Evolutionary conservation across 768 basidiomycete genomes (phyloP).

Genomic region (Rubroboletus pulcherrimus): DNA sequence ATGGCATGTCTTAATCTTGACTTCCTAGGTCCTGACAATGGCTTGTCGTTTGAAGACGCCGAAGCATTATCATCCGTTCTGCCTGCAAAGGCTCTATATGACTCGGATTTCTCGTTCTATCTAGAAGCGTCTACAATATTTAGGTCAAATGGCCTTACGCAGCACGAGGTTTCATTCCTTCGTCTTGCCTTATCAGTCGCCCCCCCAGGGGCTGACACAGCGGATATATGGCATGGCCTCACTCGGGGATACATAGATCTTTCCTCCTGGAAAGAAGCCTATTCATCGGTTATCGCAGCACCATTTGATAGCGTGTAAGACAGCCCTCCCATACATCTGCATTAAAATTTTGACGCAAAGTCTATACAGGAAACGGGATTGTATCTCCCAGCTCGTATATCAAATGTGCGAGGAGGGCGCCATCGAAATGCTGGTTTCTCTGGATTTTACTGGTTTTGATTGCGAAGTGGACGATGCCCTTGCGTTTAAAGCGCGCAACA

Average conservation of each 20-base stretch:
- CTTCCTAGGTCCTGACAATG: constrained; percentile 44
- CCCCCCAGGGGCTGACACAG: constrained; percentile 48
- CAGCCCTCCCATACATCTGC: constrained; percentile 3
- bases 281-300: constrained; percentile 66
- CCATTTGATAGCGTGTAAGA: constrained; percentile 81
- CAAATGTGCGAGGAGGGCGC: constrained; percentile 91
- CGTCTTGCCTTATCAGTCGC: constrained; percentile 77
- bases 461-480: constrained; percentile 86
- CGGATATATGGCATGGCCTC: constrained; percentile 75
- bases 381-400: constrained; percentile 76
- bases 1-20: neutral
- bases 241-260: constrained; percentile 74
- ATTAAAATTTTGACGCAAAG: constrained; percentile 4
- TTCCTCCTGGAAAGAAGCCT: constrained; percentile 82
- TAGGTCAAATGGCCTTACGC: constrained; percentile 50
- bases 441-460: constrained; percentile 81
- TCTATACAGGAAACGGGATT: constrained; percentile 68
- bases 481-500: constrained; percentile 90
- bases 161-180: constrained; percentile 69
- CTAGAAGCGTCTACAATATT: constrained; percentile 74
- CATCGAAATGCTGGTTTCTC: constrained; percentile 69
- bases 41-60: constrained; percentile 55
- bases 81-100: constrained; percentile 51
- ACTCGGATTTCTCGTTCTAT: constrained; percentile 72
- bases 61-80: constrained; percentile 61